Base-by-base conservation (phyloP, 495 filamentous ascomycete genomes). In the Tetracladium marchalianum region DNA sequence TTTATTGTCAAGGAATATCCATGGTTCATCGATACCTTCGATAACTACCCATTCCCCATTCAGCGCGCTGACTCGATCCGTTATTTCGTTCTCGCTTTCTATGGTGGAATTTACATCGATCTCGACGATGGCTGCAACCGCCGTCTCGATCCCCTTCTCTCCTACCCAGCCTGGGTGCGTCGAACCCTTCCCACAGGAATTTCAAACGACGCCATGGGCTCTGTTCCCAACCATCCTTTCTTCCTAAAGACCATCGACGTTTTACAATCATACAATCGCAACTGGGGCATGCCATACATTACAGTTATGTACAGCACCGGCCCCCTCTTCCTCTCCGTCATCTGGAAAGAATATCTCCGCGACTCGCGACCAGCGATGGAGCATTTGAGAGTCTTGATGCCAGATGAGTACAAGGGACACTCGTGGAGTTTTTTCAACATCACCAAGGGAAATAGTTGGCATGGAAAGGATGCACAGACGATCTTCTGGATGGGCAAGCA, bases 231-330 rank as follows among this genome's bases (percentile, higher is more conserved):
- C 43, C 89, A 95, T 54, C 85, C 85, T 0, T 94, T 89, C 69
- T 93, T 90, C 72, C 68, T 79, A 10, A 72, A 69, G 34, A 75
- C 84, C 19, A 87, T 89, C 45, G 78, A 85, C 52, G 67, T 70
- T 12, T 67, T 95, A 34, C 71, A 81, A 43, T 60, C 66, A 4
- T 94, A 87, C 61, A 75, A 89, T 58, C 76, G 77, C 51, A 78
- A 78, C 56, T 94, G 84, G 83, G 62, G 78, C 32, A 70, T 92
- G 34, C 86, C 88, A 0, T 95, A 92, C 62, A 82, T 92, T 49
- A 90, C 85, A 15, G 83, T 95, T 51, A 94, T 90, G 83, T 90
- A 84, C 53, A 77, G 78, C 13, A 92, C 86, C 9, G 88, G 88
- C 10, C 88, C 88, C 16, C 70, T 92, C 47, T 94, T 90, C 66